Evolutionary conservation across 257 asterid species (phyloP), one percentile per base, ranked within the genome.

Genomic region (Verbascum thapsus): DNA sequence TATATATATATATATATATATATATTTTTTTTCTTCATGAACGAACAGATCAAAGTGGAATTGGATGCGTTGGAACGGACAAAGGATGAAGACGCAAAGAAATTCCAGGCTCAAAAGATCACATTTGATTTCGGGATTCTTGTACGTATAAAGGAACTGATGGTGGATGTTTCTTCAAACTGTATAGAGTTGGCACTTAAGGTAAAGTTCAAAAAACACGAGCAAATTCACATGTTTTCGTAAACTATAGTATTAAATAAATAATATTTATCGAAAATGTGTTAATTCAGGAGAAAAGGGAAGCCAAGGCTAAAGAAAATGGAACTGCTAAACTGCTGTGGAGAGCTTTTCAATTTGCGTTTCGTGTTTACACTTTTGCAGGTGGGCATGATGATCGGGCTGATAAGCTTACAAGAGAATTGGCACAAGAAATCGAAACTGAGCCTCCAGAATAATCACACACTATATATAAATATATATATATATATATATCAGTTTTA

Each of bases 371-470:
- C 78, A 82, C 91, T 1, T 88, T 91, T 52, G 88, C 95, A 2
- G 98, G 98, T 6, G 98, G 98, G 30, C 95, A 88, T 8, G 98
- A 91, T 53, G 98, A 91, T 7, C 81, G 96, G 6, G 96, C 98
- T 41, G 96, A 88, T 63, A 80, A 59, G 69, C 82, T 91, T 30
- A 85, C 95, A 0, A 82, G 73, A 76, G 96, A 88, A 76, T 67
- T 91, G 18, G 98, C 98, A 57, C 73, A 76, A 0, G 95, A 82
- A 83, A 85, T 88, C 20, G 91, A 91, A 67, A 82, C 76, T 2
- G 81, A 80, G 54, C 81, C 73, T 58, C 67, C 58, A 61, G 73
- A 77, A 30, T 64, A 50, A 64, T 37, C 54, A 26, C 18, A 48
- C 39, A 17, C 6, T n/a, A n/a, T n/a, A n/a, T n/a, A n/a, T n/a